These are phyloP conservation scores for Gymnopilus dilepis DNA, from an alignment of 768 basidiomycete genomes.

Conservation along the genomic window DNA sequence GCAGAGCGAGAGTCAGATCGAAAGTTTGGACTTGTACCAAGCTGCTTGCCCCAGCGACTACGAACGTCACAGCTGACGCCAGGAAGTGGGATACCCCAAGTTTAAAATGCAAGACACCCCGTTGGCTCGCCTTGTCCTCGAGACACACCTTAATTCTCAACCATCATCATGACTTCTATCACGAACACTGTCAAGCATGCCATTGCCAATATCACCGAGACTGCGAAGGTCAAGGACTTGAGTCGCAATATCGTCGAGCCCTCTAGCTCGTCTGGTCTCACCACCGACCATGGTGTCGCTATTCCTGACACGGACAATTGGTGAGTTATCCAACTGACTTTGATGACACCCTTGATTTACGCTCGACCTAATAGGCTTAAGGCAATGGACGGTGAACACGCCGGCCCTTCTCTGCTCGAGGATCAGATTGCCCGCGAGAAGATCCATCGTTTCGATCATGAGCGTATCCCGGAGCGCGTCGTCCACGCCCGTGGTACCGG, in stretches of 20 bases:
- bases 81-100: background rate
- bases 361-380: conserved; percentile 52
- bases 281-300: conserved; percentile 67
- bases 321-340: conserved; percentile 36
- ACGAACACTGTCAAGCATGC: conserved; percentile 29
- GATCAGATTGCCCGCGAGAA: conserved; percentile 79
- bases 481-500: conserved; percentile 75
- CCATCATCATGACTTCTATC: conserved; percentile 28
- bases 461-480: conserved; percentile 88
- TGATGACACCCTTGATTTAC: background rate
- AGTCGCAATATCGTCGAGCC: conserved; percentile 38
- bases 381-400: conserved; percentile 47
- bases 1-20: background rate
- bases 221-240: conserved; percentile 41
- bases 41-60: background rate
- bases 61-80: conserved; percentile 28
- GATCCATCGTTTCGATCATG: conserved; percentile 82
- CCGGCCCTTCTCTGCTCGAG: conserved; percentile 79
- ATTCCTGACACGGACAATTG: conserved; percentile 70
- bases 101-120: conserved; percentile 10
- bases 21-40: background rate
- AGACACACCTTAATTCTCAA: background rate
- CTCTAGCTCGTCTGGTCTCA: conserved; percentile 40
- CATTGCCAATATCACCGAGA: conserved; percentile 31
- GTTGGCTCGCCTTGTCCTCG: background rate